These are phyloP conservation scores for Coemansia sp. DNA, from an alignment of 192 early-diverging fungal genomes.

Conservation along the genomic window DNA sequence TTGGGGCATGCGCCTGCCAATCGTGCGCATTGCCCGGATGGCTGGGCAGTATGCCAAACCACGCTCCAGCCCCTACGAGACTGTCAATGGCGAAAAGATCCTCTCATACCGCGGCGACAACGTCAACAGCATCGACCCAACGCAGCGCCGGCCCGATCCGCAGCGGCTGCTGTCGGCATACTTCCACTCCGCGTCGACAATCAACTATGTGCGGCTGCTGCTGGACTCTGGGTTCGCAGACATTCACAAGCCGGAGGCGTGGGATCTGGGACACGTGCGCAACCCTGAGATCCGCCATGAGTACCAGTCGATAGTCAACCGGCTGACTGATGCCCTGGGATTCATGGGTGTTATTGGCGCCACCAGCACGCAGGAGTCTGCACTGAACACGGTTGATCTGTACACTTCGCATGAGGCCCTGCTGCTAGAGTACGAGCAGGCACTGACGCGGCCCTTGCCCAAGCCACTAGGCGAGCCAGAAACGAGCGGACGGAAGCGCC, in stretches of 20 bases:
- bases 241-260: slow-evolving; percentile 83
- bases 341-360: slow-evolving; percentile 96
- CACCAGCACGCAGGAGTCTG: slow-evolving; percentile 54
- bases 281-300: slow-evolving; percentile 72
- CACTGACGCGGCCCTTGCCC: slow-evolving; percentile 68
- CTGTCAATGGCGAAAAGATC: slow-evolving; percentile 77
- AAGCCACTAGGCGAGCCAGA: slow-evolving; percentile 28
- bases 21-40: slow-evolving; percentile 97
- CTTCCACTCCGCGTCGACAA: slow-evolving; percentile 94
- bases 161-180: slow-evolving; percentile 90
- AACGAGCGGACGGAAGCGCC: slow-evolving; percentile 6
- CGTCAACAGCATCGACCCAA: slow-evolving; percentile 90
- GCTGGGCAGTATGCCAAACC: slow-evolving; percentile 99
- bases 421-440: slow-evolving; percentile 87
- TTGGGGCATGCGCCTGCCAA: slow-evolving; percentile 89
- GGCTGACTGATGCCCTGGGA: slow-evolving; percentile 81
- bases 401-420: slow-evolving; percentile 96
- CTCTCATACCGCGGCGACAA: slow-evolving; percentile 95
- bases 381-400: slow-evolving; percentile 80
- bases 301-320: slow-evolving; percentile 87
- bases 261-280: slow-evolving; percentile 89
- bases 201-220: slow-evolving; percentile 92
- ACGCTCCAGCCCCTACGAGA: slow-evolving; percentile 86
- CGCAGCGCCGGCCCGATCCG: slow-evolving; percentile 86
- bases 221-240: slow-evolving; percentile 84